Percentiles rank a stretch among this genome's conserved stretches.
These are phyloP conservation scores for sweet orange (Citrus sinensis) DNA, from an alignment of 345 rosid genomes.

Conservation along the genomic window DVS_A1.0 CM039169.1:23495001-23495500, in stretches of 20 bases:
- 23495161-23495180: constrained; percentile 14
- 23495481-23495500: constrained; percentile 23
- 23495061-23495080: constrained; percentile 35
- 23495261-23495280: constrained; percentile 25
- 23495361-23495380: constrained; percentile 36
- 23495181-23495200: constrained; percentile 26
- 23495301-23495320: constrained; percentile 17
- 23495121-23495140: constrained; percentile 43
- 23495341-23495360: constrained; percentile 35
- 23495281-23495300: neutral
- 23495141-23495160: constrained; percentile 32
- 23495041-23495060: constrained; percentile 91
- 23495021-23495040: constrained; percentile 98
- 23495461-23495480: constrained; percentile 33
- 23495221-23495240: constrained; percentile 41
- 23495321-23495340: constrained; percentile 17
- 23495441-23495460: constrained; percentile 50
- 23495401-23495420: constrained; percentile 56
- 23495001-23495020: neutral
- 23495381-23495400: constrained; percentile 57
- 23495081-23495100: constrained; percentile 62
- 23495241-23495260: constrained; percentile 40
- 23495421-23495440: constrained; percentile 29
- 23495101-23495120: constrained; percentile 46
- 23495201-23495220: constrained; percentile 23